phyloP scores from a whole-genome alignment of 768 basidiomycete genomes.

The Clitopilus hobsonii region DNA sequence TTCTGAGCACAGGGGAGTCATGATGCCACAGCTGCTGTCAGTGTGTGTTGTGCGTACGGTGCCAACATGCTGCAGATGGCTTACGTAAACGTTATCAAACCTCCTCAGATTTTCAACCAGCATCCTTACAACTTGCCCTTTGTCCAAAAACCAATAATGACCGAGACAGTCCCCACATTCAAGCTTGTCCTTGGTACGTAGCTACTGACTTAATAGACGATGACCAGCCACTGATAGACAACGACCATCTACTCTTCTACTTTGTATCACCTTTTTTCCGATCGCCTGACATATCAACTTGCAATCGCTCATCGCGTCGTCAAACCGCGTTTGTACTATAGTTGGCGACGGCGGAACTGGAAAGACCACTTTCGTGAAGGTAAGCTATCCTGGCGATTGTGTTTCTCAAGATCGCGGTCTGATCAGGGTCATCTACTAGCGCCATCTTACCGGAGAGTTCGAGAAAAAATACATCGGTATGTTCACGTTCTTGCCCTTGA shows the following conservation, averaged over 20 bases:
- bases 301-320: constrained; percentile 9
- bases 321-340: constrained; percentile 26
- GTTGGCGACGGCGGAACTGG: constrained; percentile 97
- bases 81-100: neutral
- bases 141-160: constrained; percentile 11
- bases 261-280: constrained; percentile 48
- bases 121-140: neutral
- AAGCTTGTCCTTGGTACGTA: constrained; percentile 95
- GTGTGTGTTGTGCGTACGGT: neutral
- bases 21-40: no score
- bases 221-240: neutral
- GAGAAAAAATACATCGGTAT: constrained; percentile 99
- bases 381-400: constrained; percentile 27
- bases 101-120: neutral
- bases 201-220: neutral
- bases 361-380: constrained; percentile 99
- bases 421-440: constrained; percentile 54
- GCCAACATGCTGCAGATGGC: neutral
- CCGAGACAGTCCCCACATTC: constrained; percentile 72
- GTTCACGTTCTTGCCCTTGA: constrained; percentile 25
- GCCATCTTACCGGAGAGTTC: constrained; percentile 99
- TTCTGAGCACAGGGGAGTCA: no score
- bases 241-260: neutral
- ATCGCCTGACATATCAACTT: constrained; percentile 19
- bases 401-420: constrained; percentile 45